phyloP scores from a whole-genome alignment of 768 basidiomycete genomes.

The Candolleomyces aberdarensis region DNA sequence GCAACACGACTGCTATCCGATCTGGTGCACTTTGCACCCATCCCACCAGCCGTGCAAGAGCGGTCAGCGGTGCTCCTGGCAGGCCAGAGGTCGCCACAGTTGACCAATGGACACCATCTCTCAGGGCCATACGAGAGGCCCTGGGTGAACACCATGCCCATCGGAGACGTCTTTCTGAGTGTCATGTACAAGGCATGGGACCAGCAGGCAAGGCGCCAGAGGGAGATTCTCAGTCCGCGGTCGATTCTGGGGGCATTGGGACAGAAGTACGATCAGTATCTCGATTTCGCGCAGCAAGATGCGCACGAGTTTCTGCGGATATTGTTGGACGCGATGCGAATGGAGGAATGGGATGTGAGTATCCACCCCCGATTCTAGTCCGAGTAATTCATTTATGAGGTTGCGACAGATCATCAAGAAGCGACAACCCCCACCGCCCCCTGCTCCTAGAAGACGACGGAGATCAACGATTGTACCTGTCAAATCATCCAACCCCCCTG shows the following conservation, averaged over 20 bases:
- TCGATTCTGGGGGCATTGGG: slow-evolving; percentile 66
- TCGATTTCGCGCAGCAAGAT: slow-evolving; percentile 94
- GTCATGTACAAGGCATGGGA: slow-evolving; percentile 65
- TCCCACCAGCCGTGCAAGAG: slow-evolving; percentile 39
- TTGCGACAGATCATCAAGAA: slow-evolving; percentile 72
- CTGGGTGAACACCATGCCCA: slow-evolving; percentile 60
- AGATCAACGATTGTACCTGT: slow-evolving; percentile 32
- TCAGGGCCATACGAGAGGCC: slow-evolving; percentile 50
- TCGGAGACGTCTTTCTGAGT: slow-evolving; percentile 65
- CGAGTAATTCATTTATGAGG: background rate
- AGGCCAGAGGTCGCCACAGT: slow-evolving; percentile 57
- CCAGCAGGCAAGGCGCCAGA: slow-evolving; percentile 47
- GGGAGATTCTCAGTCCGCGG: slow-evolving; percentile 63
- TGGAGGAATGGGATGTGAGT: slow-evolving; percentile 90
- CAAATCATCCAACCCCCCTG: slow-evolving; percentile 7
- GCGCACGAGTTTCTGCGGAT: slow-evolving; percentile 92
- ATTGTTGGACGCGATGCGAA: slow-evolving; percentile 85
- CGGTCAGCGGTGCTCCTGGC: slow-evolving; percentile 37
- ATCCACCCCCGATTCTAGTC: background rate
- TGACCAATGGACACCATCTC: slow-evolving; percentile 63
- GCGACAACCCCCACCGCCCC: slow-evolving; percentile 47
- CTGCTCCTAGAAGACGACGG: slow-evolving; percentile 36
- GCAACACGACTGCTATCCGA: slow-evolving; percentile 61
- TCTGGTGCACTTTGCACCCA: slow-evolving; percentile 52
- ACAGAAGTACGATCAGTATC: slow-evolving; percentile 89